Base-by-base conservation (phyloP, 106 monocot species). In the Vanilla planifolia region DNA sequence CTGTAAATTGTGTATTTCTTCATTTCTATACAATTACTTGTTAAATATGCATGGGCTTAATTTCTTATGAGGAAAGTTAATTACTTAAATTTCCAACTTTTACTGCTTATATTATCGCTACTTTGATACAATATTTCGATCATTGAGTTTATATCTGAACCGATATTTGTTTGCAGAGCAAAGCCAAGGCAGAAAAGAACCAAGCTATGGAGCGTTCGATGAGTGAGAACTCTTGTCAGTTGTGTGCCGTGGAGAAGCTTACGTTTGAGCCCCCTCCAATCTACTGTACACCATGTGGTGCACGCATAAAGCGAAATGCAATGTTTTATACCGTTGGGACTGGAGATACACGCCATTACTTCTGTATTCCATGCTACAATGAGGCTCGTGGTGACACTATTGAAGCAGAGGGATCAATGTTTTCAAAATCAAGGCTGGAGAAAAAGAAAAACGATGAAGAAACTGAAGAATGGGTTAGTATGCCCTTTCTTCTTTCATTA, bases 231-330 rank as follows among this genome's bases (percentile, higher is more conserved):
- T 84, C 91, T 51, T 98, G 96, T 55, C 96, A 88, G 65, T 63
- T 98, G 32, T 98, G 96, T 67, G 87, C 88, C 17, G 87, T 91
- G 33, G 96, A 91, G 60, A 98, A 88, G 36, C 96, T 98, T 44
- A 85, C 82, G 3, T 98, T 98, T 71, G 91, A 98, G 59, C 96
- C 96, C 28, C 96, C 91, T 21, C 96, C 96, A 21, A 91, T 98
- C 73, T 98, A 98, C 74, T 98, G 96, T 75, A 76, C 96, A 51
- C 73, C 79, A 21, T 98, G 96, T 67, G 96, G 96, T 69, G 91
- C 84, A 65, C 91, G 96, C 34, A 98, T 98, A 64, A 98, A 98
- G 71, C 72, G 87, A 44, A 98, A 98, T 71, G 96, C 96, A 22
- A 67, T 71, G 68, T 98, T 82, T 77, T 91, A 92, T 69, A 85